phyloP scores from a whole-genome alignment of 2,329 filamentous ascomycete species.

The Colletotrichum magnum region DNA sequence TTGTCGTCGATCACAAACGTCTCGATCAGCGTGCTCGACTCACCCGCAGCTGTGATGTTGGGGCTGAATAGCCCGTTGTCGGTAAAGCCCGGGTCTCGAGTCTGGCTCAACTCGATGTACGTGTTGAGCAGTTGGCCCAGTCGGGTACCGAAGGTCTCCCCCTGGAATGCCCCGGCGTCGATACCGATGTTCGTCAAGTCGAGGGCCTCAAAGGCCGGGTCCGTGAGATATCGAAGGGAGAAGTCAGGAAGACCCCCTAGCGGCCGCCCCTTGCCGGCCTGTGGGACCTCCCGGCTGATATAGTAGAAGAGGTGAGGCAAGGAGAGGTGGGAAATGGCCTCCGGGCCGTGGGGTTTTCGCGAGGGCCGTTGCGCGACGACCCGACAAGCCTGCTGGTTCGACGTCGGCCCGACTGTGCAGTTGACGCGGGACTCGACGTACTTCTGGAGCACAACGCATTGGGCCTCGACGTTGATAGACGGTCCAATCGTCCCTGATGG shows the following conservation, averaged over 20 bases:
- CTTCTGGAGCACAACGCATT: not conserved
- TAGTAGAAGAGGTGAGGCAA: conserved; percentile 4
- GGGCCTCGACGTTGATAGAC: not conserved
- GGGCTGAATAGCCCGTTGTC: not conserved
- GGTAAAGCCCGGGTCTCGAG: not conserved
- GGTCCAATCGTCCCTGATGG: not conserved
- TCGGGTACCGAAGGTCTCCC: not conserved
- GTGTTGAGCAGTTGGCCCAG: conserved; percentile 17
- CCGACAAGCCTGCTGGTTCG: not conserved
- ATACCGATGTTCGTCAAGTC: not conserved
- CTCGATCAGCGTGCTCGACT: not conserved
- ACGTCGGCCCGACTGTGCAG: not conserved
- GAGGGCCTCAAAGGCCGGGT: not conserved
- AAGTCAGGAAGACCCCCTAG: not conserved
- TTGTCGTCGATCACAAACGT: not conserved
- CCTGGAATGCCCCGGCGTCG: not conserved
- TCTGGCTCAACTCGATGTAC: not conserved
- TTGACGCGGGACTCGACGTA: conserved; percentile 16
- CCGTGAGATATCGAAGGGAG: not conserved
- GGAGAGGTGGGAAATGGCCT: conserved; percentile 1
- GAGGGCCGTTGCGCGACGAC: conserved; percentile 14
- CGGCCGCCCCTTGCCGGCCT: not conserved
- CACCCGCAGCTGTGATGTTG: not conserved
- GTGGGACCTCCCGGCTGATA: not conserved
- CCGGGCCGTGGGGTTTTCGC: not conserved